A percentile compares a stretch with the other conserved stretches of the same genome.
These are phyloP conservation scores for Candida maltosa DNA, from an alignment of 805 yeast genomes.

Conservation along the genomic window DNA sequence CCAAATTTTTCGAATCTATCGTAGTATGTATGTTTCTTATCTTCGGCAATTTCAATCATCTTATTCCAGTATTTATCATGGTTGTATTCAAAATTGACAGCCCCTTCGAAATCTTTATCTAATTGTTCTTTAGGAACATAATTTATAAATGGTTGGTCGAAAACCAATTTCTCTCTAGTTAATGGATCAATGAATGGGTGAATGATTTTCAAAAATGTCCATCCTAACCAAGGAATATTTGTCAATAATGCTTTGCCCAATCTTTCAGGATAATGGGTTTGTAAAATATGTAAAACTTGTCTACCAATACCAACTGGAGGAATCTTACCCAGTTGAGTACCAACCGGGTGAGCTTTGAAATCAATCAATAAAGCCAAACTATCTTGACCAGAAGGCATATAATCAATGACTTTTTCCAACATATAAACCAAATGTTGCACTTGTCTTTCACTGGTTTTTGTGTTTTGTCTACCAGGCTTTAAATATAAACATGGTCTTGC, in stretches of 20 bases:
- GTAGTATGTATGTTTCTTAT: slow-evolving; percentile 61
- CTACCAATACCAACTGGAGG: slow-evolving; percentile 90
- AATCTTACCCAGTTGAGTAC: slow-evolving; percentile 59
- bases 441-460: slow-evolving; percentile 84
- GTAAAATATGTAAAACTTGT: slow-evolving; percentile 88
- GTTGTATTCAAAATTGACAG: slow-evolving; percentile 75
- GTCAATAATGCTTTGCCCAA: slow-evolving; percentile 89
- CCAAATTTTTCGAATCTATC: slow-evolving; percentile 73
- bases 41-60: slow-evolving; percentile 56
- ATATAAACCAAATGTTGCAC: slow-evolving; percentile 93
- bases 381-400: slow-evolving; percentile 96
- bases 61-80: slow-evolving; percentile 80
- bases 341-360: slow-evolving; percentile 74
- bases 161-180: slow-evolving; percentile 90
- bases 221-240: slow-evolving; percentile 90
- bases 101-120: slow-evolving; percentile 83
- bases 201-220: slow-evolving; percentile 87
- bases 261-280: slow-evolving; percentile 96
- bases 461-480: slow-evolving; percentile 94
- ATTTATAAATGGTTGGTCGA: slow-evolving; percentile 80
- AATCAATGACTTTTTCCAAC: slow-evolving; percentile 89
- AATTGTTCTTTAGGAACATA: slow-evolving; percentile 81
- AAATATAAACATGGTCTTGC: slow-evolving; percentile 89
- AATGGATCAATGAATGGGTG: slow-evolving; percentile 96
- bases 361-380: slow-evolving; percentile 88